Evolutionary conservation across 257 asterid species (phyloP), one percentile per base, ranked within the genome.

Genomic region (Rubia yunnanensis): DNA sequence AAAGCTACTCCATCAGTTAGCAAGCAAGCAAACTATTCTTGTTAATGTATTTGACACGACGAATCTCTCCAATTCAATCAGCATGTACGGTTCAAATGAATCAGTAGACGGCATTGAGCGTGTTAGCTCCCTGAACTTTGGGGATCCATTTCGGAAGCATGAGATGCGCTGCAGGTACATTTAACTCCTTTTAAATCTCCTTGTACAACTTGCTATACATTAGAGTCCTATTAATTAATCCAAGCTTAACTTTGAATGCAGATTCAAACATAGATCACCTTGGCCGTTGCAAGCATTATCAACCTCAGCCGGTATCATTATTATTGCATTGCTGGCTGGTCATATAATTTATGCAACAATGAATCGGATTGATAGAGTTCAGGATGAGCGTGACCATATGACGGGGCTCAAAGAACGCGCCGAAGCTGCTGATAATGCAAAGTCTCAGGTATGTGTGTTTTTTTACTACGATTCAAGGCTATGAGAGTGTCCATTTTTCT

Each of bases 151-250:
- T 74, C 75, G 96, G 68, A 90, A 82, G 77, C 99, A 94, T 72
- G 99, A 94, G 78, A 94, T 94, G 99, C 95, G 78, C 64, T 94
- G 99, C 99, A 79, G 99, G 99, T 94, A 69, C 66, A 31, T 48
- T 59, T 30, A 65, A 13, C 30, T 66, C 36, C 46, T 50, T 14
- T 32, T 38, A 67, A 63, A 18, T 62, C 44, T 44, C 15, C 49
- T 41, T 65, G 15, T 59, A 38, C 59, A 67, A 50, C n/a, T 20
- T 9, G 20, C n/a, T 5, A 10, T 28, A 0, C 18, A 3, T 31
- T 18, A n/a, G 38, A 20, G 57, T 49, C 10, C 60, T 3, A 18
- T 30, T 65, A n/a, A 22, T 28, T 15, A 30, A 48, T 52, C 48
- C 48, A 44, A 31, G 46, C 23, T 15, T 32, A 1, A 44, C 53